These are phyloP conservation scores for Neckera pumila DNA, from an alignment of 225 moss, liverwort and hornwort genomes.

Conservation along the genomic window DNA sequence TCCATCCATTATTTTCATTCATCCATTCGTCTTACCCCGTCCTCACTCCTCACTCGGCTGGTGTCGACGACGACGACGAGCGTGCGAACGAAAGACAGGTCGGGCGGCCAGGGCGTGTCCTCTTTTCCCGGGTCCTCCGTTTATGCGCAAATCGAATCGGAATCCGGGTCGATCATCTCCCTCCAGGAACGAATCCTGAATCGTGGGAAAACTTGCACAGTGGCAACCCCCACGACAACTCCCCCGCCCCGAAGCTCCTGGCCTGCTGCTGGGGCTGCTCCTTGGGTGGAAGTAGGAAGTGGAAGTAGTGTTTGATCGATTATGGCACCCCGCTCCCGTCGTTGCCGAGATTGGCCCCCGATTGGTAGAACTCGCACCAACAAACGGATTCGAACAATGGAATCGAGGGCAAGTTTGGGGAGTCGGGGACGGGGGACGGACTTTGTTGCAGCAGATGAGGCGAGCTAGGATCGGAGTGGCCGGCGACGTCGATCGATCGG, in stretches of 20 bases:
- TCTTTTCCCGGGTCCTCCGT: not conserved
- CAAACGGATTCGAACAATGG: not conserved
- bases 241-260: not conserved
- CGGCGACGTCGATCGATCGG: not conserved
- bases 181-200: not conserved
- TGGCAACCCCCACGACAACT: not conserved
- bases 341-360: not conserved
- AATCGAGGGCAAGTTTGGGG: not conserved
- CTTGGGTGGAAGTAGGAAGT: too few relatives aligned
- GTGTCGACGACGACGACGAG: not conserved
- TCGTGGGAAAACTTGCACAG: not conserved
- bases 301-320: not conserved
- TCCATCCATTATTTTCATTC: not conserved
- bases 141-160: slow-evolving; percentile 16
- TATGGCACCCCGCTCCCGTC: not conserved
- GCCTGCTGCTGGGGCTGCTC: not conserved
- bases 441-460: not conserved
- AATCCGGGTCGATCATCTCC: not conserved
- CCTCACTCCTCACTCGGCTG: too few relatives aligned
- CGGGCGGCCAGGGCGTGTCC: not conserved
- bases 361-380: not conserved
- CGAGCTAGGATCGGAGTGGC: not conserved
- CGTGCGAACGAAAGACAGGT: not conserved
- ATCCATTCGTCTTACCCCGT: not conserved
- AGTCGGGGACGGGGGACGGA: not conserved